These are phyloP conservation scores for Hypoxylon subgilvum DNA, from an alignment of 495 filamentous ascomycete genomes.

Conservation along the genomic window DNA sequence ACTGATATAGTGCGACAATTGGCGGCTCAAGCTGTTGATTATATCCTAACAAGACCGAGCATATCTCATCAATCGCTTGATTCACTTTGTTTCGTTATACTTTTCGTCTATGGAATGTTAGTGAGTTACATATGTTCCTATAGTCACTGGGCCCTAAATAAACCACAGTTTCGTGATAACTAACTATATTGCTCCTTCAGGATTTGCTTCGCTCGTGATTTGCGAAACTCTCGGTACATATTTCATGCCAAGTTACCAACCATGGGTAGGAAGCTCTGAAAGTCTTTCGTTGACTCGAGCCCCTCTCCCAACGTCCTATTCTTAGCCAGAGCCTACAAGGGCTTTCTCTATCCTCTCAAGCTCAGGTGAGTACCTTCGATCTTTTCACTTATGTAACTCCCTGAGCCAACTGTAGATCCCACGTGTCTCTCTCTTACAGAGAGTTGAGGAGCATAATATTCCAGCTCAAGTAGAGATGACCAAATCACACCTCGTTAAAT, in stretches of 20 bases:
- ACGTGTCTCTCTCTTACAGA: background rate
- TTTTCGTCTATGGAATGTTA: background rate
- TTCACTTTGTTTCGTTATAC: slow-evolving; percentile 20
- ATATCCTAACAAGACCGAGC: slow-evolving; percentile 18
- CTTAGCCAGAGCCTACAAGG: background rate
- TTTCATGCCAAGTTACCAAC: slow-evolving; percentile 6
- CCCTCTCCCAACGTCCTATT: background rate
- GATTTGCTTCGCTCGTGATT: no score
- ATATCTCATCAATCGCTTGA: slow-evolving; percentile 17
- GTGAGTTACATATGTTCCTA: slow-evolving; percentile 7
- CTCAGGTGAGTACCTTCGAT: slow-evolving; percentile 25
- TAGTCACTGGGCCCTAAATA: no score
- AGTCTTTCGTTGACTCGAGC: background rate
- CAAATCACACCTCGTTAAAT: slow-evolving; percentile 23
- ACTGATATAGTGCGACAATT: slow-evolving; percentile 18
- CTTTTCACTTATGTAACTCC: slow-evolving; percentile 8
- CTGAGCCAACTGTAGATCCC: slow-evolving; percentile 9
- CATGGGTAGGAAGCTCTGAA: slow-evolving; percentile 1
- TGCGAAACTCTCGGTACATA: background rate
- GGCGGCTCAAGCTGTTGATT: slow-evolving; percentile 22
- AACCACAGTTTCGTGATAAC: slow-evolving; percentile 2
- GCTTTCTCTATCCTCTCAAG: slow-evolving; percentile 14
- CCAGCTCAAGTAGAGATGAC: slow-evolving; percentile 19
- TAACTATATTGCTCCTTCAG: slow-evolving; percentile 17
- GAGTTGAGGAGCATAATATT: slow-evolving; percentile 13